Evolutionary conservation across 148 eudicot species (phyloP), one percentile per base, ranked within the genome.

Genomic region (Camellia granthamiana): DNA sequence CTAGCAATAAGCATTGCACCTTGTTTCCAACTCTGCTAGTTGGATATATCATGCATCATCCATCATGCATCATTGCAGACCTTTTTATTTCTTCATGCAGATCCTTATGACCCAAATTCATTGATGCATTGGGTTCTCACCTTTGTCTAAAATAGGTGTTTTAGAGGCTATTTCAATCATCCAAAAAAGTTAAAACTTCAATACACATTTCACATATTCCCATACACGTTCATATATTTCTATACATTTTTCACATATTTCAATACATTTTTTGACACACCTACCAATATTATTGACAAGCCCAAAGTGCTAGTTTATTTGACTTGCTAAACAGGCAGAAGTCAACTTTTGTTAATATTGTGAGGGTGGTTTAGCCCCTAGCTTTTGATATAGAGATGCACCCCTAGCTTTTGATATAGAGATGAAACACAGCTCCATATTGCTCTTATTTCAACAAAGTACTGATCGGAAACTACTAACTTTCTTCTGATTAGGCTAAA

Each of bases 401-500:
- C 16, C 44, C 44, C 70, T 13, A 16, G 15, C 44, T 66, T 30
- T 66, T 66, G 18, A 66, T 10, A 11, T 66, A 2, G 44, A 18
- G 16, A 0, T 38, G 16, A 30, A 1, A 64, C 11, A 21, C 1
- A 7, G 64, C 42, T 64, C 42, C 14, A 64, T 30, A 21, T 64
- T 64, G 9, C 38, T 60, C 18, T 18, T 15, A 15, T 59, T 6
- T 21, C 67, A 63, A 13, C 5, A 1, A 68, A 38, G 16, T 61
- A 44, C 63, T 49, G 64, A 59, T 54, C 30, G 18, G 38, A 58
- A 13, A 56, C 43, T 66, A 41, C 9, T 6, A 18, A 16, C 56
- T 80, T 58, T 38, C 6, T 61, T 78, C 55, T 51, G 19, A 72
- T 65, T 79, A 96, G 99, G 92, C 84, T 93, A 84, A 96, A 89